Evolutionary conservation across 305 asterid genomes (phyloP), one percentile per base, ranked within the genome.

Genomic region (Stenogyne calaminthoides): DNA sequence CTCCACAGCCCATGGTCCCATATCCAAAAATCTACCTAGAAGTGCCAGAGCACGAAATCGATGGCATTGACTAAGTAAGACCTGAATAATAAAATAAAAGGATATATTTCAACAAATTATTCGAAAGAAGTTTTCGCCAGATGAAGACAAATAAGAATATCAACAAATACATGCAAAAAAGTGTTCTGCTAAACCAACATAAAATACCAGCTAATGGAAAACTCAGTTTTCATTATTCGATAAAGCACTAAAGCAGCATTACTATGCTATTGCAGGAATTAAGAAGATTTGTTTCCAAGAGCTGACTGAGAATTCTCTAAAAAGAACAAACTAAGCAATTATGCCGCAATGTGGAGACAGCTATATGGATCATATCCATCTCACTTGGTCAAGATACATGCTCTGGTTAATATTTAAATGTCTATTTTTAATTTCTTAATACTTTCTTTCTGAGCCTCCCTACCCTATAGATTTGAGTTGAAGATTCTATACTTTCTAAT

Each of bases 1-100:
- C 88, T 93, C 97, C 63, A 95, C 98, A 7, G 99, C 98, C 99
- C 99, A 93, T 59, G 92, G 95, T 44, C 99, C 99, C 99, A 95
- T 95, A 78, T 95, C 99, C 73, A 95, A 86, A 86, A 95, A 95
- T 84, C 97, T 95, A 79, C 98, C 99, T 71, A 95, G 98, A 59
- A 93, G 97, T 64, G 91, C 98, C 91, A 95, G 76, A 77, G 98
- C 99, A 67, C 98, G 98, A 81, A 95, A 95, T 72, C 99, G 84
- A 83, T 95, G 99, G 87, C 96, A 95, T 61, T 95, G 99, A 84
- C 99, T 93, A 56, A 89, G 98, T 81, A 95, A 88, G 72, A 95
- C 99, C 99, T 95, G 86, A 49, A 77, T 29, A 67, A 72, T 34
- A 75, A 72, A 40, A 69, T 25, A 57, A 71, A 40, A 37, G 32